Evolutionary conservation across 768 basidiomycete species (phyloP), one percentile per base, ranked within the genome.

Genomic region (Boletus reticulatus): DNA sequence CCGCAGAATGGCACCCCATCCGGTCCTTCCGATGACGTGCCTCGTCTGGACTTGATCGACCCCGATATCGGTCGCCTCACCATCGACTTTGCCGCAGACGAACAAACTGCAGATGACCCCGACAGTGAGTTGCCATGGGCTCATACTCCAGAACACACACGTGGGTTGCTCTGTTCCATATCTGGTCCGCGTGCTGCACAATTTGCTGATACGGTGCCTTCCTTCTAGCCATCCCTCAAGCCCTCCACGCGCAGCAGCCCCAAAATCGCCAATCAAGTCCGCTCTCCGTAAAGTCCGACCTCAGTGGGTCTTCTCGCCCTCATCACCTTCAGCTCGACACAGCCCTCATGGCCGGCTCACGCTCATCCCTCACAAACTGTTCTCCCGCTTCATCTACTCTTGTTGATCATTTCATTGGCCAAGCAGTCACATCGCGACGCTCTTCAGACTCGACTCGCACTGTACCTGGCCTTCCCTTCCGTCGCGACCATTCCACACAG

Each of bases 391-490:
- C 79, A 32, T 73, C 76, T 24, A 72, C 72, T 45, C 51, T 73
- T 31, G 67, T 73, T 39, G 79, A 81, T 43, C 69, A 68, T 32
- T 53, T 66, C 29, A 43, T 63, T 34, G 54, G 63, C 24, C 34
- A 48, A 27, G 54, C 65, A 29, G 61, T 51, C 27, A 53, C 73
- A 12, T 70, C 76, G 29, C 74, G 90, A 44, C 80, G 84, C 55
- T 92, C 89, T 5, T 84, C 85, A 7, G 91, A 93, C 58, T 89
- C 89, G 10, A 62, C 79, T 22, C 81, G 82, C 55, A 85, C 84
- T 3, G 74, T 84, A 44, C 84, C 87, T 24, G 79, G 76, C 34
- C 58, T 71, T 22, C 72, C 70, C 4, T 75, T 80, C 57, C 82
- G 84, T 53, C 81, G 85, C 45, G 85, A 89, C 61, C 84, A 85